A percentile compares a stretch with the other conserved stretches of the same genome.
phyloP scores from a whole-genome alignment of 139 green algal genomes.

The Volvox africanus region DNA sequence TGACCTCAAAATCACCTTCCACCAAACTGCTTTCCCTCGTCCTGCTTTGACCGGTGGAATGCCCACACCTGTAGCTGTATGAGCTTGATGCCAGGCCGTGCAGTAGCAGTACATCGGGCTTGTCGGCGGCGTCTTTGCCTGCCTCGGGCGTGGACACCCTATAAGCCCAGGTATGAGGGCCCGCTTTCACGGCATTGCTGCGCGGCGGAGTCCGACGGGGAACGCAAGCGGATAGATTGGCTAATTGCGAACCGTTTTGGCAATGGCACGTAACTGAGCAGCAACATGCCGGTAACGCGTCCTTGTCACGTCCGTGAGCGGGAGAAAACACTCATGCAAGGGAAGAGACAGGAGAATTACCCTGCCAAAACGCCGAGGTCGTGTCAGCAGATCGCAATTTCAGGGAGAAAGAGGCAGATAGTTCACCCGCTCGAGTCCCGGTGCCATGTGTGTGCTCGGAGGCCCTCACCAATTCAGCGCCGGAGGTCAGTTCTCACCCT shows the following conservation, averaged over 20 bases:
- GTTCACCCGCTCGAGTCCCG: too few species aligned
- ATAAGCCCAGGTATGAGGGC: constrained; percentile 72
- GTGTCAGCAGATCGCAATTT: too few species aligned
- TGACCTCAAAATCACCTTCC: too few species aligned
- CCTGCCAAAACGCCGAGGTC: too few species aligned
- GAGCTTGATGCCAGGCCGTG: constrained; percentile 77
- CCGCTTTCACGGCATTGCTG: constrained; percentile 56
- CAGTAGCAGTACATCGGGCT: constrained; percentile 75
- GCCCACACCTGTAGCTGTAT: constrained; percentile 73
- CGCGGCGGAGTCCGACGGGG: neutral
- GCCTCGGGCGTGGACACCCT: constrained; percentile 53
- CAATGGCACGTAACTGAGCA: neutral
- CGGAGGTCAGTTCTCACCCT: constrained; percentile 43
- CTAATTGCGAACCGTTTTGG: neutral
- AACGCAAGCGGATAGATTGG: neutral
- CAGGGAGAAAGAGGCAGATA: too few species aligned
- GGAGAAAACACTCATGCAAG: too few species aligned
- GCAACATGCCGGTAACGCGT: neutral
- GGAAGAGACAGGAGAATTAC: too few species aligned
- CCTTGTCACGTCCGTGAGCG: too few species aligned
- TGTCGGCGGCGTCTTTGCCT: constrained; percentile 21
- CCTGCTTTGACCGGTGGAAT: too few species aligned
- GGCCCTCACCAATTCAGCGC: too few species aligned
- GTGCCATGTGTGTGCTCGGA: too few species aligned
- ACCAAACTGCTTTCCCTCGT: too few species aligned